Base-by-base conservation (phyloP, 106 monocot species). In the Dendrobium officinale region DNA sequence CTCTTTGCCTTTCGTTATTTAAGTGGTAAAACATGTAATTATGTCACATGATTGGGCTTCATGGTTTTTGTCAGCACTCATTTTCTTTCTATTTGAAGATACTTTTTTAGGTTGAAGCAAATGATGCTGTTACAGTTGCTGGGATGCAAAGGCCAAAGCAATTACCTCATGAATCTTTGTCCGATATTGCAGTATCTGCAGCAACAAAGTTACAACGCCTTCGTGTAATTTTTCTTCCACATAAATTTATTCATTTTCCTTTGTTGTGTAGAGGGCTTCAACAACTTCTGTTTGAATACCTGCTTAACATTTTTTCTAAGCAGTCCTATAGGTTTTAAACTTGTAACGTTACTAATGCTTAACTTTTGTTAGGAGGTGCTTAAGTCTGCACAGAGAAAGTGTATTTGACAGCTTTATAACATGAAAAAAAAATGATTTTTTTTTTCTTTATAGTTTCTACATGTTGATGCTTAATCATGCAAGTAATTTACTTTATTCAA, bases 51-150 rank as follows among this genome's bases (percentile, higher is more conserved):
- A 73, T 44, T 37, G 13, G 6, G n/a, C n/a, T 42, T 4, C 19
- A 15, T 44, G 8, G 13, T 74, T 43, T 74, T 73, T 74, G 9
- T 48, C 47, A 77, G 79, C 77, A 48, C 80, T 80, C 15, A 80
- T 61, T 54, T 79, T 42, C 58, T 24, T 51, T 82, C 33, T 72
- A 74, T 33, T 79, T 78, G 48, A 84, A 55, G 55, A 66, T 47
- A 40, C 49, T 82, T 20, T 22, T 85, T 67, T 85, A 99, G 98
- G 92, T 99, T 44, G 98, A 99, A 87, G 89, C 92, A 79, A 99
- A 99, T 85, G 98, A 99, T 90, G 89, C 88, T 40, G 95, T 99
- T 19, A 83, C 98, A 33, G 98, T 99, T 61, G 92, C 95, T 86
- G 89, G 89, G 66, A 99, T 95, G 92, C 91, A 91, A 76, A 95